phyloP scores from a whole-genome alignment of 225 moss, liverwort and hornwort species.

The Marchantia paleacea region DNA sequence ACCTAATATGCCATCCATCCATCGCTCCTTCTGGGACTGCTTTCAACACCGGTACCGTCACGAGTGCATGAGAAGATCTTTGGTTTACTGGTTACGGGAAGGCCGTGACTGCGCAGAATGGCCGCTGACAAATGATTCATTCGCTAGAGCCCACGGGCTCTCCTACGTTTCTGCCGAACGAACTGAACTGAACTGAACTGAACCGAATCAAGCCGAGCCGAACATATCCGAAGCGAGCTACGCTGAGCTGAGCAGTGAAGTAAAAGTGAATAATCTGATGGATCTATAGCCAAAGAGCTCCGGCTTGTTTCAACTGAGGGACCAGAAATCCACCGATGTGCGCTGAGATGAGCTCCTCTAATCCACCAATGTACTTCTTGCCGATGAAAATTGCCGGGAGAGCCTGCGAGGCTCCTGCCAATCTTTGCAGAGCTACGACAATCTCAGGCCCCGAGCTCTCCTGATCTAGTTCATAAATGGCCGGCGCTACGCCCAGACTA shows the following conservation, averaged over 20 bases:
- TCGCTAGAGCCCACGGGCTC: neutral
- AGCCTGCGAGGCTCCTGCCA: conserved; percentile 46
- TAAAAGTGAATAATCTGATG: too few species aligned
- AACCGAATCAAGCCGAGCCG: neutral
- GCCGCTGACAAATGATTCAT: conserved; percentile 8
- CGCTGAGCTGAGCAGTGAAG: neutral
- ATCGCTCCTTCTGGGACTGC: neutral
- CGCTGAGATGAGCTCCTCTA: conserved; percentile 46
- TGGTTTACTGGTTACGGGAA: neutral
- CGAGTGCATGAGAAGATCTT: neutral
- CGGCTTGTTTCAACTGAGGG: conserved; percentile 49
- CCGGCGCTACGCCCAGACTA: conserved; percentile 47
- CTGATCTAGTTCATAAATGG: conserved; percentile 46
- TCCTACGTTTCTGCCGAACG: neutral
- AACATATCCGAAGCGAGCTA: neutral
- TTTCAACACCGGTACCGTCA: neutral
- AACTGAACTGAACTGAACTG: neutral
- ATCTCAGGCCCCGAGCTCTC: conserved; percentile 40
- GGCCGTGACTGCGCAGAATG: neutral
- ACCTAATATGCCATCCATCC: neutral
- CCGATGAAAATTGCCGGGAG: conserved; percentile 50
- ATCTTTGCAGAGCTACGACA: conserved; percentile 36
- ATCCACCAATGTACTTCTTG: conserved; percentile 45
- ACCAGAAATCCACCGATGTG: conserved; percentile 45
- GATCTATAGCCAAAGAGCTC: conserved; percentile 44